Base-by-base conservation (phyloP, 495 filamentous ascomycete species). In the Stereocaulon alpinum region DNA sequence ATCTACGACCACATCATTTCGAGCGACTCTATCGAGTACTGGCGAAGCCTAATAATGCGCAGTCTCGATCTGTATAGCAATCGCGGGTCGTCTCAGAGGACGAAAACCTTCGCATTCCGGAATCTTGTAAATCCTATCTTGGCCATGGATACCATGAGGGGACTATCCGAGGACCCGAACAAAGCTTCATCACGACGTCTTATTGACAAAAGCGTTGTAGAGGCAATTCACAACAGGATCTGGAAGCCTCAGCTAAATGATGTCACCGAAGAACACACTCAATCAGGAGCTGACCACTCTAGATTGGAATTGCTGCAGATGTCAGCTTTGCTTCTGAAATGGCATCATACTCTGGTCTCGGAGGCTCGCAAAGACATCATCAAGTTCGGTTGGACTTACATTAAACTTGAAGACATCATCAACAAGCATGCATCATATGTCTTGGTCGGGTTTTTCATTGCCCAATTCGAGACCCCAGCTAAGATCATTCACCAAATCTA, bases 371-470 rank as follows among this genome's bases (percentile, higher is more conserved):
- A 97, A 70, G 94, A 99, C 61, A 89, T 99, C 60, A 97, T 99
- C 66, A 96, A 96, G 71, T 97, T 96, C 70, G 91, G 89, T 4
- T 99, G 94, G 94, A 96, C 91, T 30, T 97, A 93, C 68, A 97
- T 97, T 59, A 84, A 89, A 18, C 82, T 99, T 24, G 94, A 99
- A 69, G 94, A 99, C 69, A 88, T 95, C 61, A 96, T 99, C 76
- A 97, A 97, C 75, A 99, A 99, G 68, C 91, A 97, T 69, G 94
- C 91, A 20, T 92, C 94, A 7, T 97, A 99, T 68, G 91, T 96
- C 12, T 80, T 97, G 4, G 95, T 97, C 62, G 91, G 87, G 10
- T 97, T 95, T 71, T 99, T 99, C 76, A 96, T 97, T 62, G 88
- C 89, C 0, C 86, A 93, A 63, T 99, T 95, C 65, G 94, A 99